Evolutionary conservation across 768 basidiomycete genomes (phyloP).

Genomic region (Austroboletus eburneus): DNA sequence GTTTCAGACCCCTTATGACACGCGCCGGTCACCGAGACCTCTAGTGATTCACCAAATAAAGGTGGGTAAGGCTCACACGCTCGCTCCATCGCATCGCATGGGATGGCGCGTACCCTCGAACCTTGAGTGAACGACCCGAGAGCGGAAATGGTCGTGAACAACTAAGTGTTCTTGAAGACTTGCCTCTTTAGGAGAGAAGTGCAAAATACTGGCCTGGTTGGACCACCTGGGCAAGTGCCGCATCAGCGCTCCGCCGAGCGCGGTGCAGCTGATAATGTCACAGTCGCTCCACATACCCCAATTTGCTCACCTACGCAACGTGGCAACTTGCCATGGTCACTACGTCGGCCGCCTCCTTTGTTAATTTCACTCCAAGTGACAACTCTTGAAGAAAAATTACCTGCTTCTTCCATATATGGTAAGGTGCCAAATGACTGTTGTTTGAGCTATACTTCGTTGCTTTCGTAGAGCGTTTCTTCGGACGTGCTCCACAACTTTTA

Average conservation of each 20-base stretch:
- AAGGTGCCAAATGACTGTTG: background rate
- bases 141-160: slow-evolving; percentile 17
- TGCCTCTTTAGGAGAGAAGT: slow-evolving; percentile 13
- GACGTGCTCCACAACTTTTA: slow-evolving; percentile 1
- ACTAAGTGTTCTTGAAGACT: slow-evolving; percentile 9
- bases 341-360: too few relatives aligned
- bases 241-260: background rate
- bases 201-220: background rate
- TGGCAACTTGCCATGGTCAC: background rate
- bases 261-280: background rate
- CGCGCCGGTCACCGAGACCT: background rate
- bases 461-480: background rate
- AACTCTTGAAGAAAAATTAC: background rate
- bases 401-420: slow-evolving; percentile 1
- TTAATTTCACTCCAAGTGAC: too few relatives aligned
- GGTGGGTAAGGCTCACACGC: slow-evolving; percentile 11
- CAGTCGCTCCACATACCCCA: slow-evolving; percentile 6
- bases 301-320: background rate
- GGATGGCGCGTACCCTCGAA: slow-evolving; percentile 7
- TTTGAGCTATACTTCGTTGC: slow-evolving; percentile 7
- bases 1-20: slow-evolving; percentile 2
- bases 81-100: slow-evolving; percentile 9
- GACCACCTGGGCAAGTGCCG: background rate
- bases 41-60: background rate
- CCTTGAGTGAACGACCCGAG: background rate